Conservation (phyloP, 2,329 filamentous ascomycete species). For the Talaromyces islandicus region DNA sequence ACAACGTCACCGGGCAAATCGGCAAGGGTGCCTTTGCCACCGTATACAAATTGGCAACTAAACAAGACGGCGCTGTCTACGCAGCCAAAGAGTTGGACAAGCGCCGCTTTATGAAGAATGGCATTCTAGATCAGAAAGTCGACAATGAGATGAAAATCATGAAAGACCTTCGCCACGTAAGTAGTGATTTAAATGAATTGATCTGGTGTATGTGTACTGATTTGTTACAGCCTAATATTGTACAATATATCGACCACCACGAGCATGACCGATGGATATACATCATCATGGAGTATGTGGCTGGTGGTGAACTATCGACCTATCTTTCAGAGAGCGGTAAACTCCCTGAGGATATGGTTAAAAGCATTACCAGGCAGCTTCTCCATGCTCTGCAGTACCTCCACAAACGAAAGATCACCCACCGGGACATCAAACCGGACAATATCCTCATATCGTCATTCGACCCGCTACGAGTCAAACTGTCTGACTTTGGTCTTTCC, state of each 20-base stretch:
- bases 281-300: conserved; percentile 95
- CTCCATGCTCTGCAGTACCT: conserved; percentile 79
- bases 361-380: conserved; percentile 62
- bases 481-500: conserved; percentile 94
- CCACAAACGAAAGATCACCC: conserved; percentile 82
- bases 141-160: conserved; percentile 98
- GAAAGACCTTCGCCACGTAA: conserved; percentile 74
- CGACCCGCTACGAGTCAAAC: conserved; percentile 73
- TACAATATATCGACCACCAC: conserved; percentile 83
- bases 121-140: conserved; percentile 80
- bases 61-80: conserved; percentile 73
- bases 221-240: conserved; percentile 66
- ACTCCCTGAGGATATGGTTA: conserved; percentile 63
- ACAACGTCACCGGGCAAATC: conserved; percentile 75
- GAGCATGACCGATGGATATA: conserved; percentile 77
- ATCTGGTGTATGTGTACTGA: conserved; percentile 7
- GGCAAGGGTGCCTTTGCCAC: conserved; percentile 93
- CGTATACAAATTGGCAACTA: conserved; percentile 84
- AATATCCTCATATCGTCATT: conserved; percentile 80
- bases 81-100: conserved; percentile 96
- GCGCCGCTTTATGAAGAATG: conserved; percentile 86
- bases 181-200: conserved; percentile 24
- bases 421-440: conserved; percentile 98
- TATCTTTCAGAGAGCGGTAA: conserved; percentile 57
- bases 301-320: conserved; percentile 73